Percentiles rank a stretch among this genome's conserved stretches.
Evolutionary conservation across 306 rosid species (phyloP).

Genomic region (Lathyrus sativus): DNA sequence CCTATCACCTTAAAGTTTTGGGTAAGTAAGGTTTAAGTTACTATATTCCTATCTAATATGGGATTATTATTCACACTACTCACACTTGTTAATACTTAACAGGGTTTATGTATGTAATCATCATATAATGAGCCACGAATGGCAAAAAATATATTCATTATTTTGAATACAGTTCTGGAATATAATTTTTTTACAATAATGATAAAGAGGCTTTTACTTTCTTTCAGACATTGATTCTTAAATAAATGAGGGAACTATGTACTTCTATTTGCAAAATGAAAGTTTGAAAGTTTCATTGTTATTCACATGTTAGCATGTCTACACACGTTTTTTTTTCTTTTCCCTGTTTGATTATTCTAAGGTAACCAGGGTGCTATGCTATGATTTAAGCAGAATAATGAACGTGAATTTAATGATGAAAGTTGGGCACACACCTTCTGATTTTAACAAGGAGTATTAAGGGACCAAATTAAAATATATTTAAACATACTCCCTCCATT

Average conservation of each 20-base stretch:
- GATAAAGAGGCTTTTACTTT: slow-evolving; percentile 19
- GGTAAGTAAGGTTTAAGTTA: too few species aligned
- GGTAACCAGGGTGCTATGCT: slow-evolving; percentile 9
- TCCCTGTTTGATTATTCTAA: slow-evolving; percentile 12
- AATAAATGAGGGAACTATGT: neutral
- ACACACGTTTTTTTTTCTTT: neutral
- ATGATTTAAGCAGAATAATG: slow-evolving; percentile 15
- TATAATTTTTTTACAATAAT: neutral
- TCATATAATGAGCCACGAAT: neutral
- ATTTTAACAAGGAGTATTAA: neutral
- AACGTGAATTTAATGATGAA: slow-evolving; percentile 9
- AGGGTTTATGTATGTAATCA: neutral
- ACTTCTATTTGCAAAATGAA: slow-evolving; percentile 4
- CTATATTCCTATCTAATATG: too few species aligned
- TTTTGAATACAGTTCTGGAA: slow-evolving; percentile 22
- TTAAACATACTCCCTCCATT: too few species aligned
- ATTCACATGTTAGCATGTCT: neutral
- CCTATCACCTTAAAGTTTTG: too few species aligned
- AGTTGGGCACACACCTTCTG: neutral
- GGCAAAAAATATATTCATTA: slow-evolving; percentile 6
- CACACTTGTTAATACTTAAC: too few species aligned
- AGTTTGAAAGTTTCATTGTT: slow-evolving; percentile 4
- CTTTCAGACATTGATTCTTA: slow-evolving; percentile 6
- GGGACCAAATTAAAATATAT: slow-evolving; percentile 4
- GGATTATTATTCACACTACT: too few species aligned